These are phyloP conservation scores for Aspergillus unguis DNA, from an alignment of 2,329 filamentous ascomycete genomes.

Conservation along the genomic window DNA sequence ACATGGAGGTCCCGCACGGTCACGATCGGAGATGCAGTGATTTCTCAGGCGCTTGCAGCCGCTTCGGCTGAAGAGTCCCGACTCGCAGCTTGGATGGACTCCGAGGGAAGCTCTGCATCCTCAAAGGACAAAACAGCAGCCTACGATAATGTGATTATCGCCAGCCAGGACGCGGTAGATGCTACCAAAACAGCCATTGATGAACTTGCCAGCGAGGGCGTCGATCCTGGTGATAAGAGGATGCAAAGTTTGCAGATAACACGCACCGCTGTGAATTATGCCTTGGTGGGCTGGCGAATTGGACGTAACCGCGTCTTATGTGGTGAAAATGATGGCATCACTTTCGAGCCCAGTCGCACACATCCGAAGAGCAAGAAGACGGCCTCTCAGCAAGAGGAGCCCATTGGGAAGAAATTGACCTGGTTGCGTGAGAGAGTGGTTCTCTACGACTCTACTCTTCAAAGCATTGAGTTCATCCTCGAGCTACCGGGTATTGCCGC, in stretches of 20 bases:
- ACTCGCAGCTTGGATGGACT: constrained; percentile 48
- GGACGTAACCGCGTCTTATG: constrained; percentile 87
- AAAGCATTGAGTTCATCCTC: constrained; percentile 85
- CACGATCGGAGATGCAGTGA: constrained; percentile 86
- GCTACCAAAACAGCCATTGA: constrained; percentile 91
- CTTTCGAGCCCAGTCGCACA: constrained; percentile 45
- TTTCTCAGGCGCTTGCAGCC: constrained; percentile 75
- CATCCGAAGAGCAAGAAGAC: constrained; percentile 53
- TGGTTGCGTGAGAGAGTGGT: constrained; percentile 82
- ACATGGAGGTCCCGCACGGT: constrained; percentile 84
- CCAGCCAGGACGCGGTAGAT: constrained; percentile 90
- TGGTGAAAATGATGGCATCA: constrained; percentile 74
- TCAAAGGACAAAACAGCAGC: constrained; percentile 69
- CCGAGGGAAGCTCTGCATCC: constrained; percentile 38
- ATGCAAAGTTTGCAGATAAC: constrained; percentile 94
- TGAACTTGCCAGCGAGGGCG: constrained; percentile 77
- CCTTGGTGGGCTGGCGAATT: constrained; percentile 90
- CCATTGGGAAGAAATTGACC: constrained; percentile 70
- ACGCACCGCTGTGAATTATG: constrained; percentile 88
- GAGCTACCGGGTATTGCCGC: constrained; percentile 87
- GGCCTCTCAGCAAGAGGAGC: constrained; percentile 58
- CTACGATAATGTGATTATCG: constrained; percentile 86
- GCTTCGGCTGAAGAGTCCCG: constrained; percentile 57
- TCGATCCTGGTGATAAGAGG: constrained; percentile 75
- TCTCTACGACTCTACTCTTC: constrained; percentile 84